phyloP scores from a whole-genome alignment of 2,329 filamentous ascomycete genomes.

The Sclerotinia glacialis region DNA sequence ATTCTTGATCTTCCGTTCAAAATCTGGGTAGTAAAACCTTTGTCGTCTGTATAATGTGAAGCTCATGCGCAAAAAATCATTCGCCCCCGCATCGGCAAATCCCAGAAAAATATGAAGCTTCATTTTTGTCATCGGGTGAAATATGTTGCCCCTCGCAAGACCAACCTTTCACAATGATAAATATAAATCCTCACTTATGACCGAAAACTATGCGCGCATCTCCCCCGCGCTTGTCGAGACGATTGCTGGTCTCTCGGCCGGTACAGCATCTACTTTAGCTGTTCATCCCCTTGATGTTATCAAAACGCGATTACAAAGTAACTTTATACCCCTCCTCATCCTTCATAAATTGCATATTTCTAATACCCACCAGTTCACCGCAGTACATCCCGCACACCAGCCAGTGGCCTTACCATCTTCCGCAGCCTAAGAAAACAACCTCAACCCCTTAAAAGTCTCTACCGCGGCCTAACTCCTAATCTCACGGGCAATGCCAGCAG shows the following conservation, averaged over 20 bases:
- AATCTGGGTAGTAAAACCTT: background rate
- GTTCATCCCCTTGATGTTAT: conserved; percentile 93
- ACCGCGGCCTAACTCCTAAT: conserved; percentile 87
- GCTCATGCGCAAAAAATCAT: background rate
- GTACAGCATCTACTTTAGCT: conserved; percentile 78
- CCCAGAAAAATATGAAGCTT: conserved; percentile 28
- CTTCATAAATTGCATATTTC: conserved; percentile 36
- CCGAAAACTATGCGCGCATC: conserved; percentile 51
- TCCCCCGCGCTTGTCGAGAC: conserved; percentile 81
- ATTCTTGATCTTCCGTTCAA: conserved; percentile 17
- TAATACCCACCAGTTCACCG: conserved; percentile 50
- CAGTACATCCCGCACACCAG: conserved; percentile 43
- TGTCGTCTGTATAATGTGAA: background rate
- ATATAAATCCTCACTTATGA: conserved; percentile 33
- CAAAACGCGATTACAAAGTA: conserved; percentile 93
- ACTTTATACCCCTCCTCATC: conserved; percentile 36
- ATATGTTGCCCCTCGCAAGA: conserved; percentile 22
- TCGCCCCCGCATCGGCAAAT: conserved; percentile 28
- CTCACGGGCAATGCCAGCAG: conserved; percentile 84
- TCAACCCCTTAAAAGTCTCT: conserved; percentile 66
- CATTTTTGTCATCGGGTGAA: conserved; percentile 27
- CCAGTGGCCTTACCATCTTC: conserved; percentile 53
- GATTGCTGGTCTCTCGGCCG: conserved; percentile 85
- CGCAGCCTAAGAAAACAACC: conserved; percentile 46
- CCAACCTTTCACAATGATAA: conserved; percentile 25